phyloP scores from a whole-genome alignment of 2,329 filamentous ascomycete species.

The Chrysoporthe austroafricana region DNA sequence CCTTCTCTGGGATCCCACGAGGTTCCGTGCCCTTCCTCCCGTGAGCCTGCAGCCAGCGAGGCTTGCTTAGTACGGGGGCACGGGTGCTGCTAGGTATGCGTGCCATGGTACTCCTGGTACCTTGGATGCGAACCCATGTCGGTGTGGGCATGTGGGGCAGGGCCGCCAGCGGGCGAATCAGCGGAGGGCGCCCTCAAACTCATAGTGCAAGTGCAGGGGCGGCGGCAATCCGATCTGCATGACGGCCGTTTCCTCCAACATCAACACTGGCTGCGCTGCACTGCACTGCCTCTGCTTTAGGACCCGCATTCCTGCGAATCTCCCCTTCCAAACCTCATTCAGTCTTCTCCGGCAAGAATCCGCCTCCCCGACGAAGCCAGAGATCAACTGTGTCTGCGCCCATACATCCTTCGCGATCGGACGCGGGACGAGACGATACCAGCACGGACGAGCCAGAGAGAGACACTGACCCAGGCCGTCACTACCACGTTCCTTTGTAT shows the following conservation, averaged over 20 bases:
- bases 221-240: not conserved
- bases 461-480: not conserved
- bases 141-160: not conserved
- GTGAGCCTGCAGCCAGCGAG: not conserved
- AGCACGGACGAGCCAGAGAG: not conserved
- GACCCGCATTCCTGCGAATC: slow-evolving; percentile 7
- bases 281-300: slow-evolving; percentile 3
- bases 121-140: not conserved
- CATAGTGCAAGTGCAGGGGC: not conserved
- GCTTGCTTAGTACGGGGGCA: too few species aligned
- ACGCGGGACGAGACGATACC: slow-evolving; percentile 1
- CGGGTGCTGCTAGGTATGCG: not conserved
- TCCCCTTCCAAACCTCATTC: not conserved
- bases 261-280: slow-evolving; percentile 6
- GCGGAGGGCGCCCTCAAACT: not conserved
- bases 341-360: not conserved
- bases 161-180: not conserved
- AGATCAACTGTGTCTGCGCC: not conserved
- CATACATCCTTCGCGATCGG: not conserved
- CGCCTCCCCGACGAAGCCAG: not conserved
- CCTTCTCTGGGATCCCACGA: not conserved
- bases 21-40: not conserved
- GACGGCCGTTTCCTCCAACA: slow-evolving; percentile 2
- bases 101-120: too few species aligned
- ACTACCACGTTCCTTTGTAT: slow-evolving; percentile 26